phyloP scores from a whole-genome alignment of 768 basidiomycete species.

The Pulveroboletus sp. region DNA sequence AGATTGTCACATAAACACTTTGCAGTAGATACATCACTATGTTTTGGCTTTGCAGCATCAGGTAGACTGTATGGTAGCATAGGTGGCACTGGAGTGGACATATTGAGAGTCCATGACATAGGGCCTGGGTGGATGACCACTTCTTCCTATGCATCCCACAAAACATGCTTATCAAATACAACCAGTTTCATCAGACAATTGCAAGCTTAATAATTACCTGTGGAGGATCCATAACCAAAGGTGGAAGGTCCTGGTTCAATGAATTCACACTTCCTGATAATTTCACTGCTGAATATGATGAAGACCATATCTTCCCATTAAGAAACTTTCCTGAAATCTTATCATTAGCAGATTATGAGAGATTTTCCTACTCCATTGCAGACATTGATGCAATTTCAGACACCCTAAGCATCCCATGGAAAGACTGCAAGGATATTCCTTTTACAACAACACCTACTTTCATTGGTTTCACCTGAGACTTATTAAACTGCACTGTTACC shows the following conservation, averaged over 20 bases:
- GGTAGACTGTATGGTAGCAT: slow-evolving; percentile 1
- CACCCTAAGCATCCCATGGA: not conserved
- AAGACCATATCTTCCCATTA: too few relatives aligned
- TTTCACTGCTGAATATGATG: too few relatives aligned
- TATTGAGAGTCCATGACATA: too few relatives aligned
- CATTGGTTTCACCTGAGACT: slow-evolving; percentile 15
- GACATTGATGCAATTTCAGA: not conserved
- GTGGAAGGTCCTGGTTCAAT: too few relatives aligned
- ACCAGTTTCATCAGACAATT: too few relatives aligned
- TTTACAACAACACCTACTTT: not conserved
- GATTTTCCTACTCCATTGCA: not conserved
- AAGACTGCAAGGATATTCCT: not conserved
- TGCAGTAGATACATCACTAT: not conserved
- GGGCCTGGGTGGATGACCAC: slow-evolving; percentile 6
- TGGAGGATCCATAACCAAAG: too few relatives aligned
- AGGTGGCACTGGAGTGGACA: slow-evolving; percentile 4
- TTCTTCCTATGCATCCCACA: not conserved
- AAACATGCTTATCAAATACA: not conserved
- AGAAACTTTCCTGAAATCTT: not conserved
- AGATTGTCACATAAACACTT: too few relatives aligned
- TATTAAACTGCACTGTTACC: too few relatives aligned
- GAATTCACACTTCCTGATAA: too few relatives aligned
- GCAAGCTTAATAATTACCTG: too few relatives aligned
- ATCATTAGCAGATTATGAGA: not conserved
- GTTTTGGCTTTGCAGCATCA: too few relatives aligned